Evolutionary conservation across 1,284 basidiomycete genomes (phyloP), one percentile per base, ranked within the genome.

Genomic region (Rugiboletus extremiorientalis): DNA sequence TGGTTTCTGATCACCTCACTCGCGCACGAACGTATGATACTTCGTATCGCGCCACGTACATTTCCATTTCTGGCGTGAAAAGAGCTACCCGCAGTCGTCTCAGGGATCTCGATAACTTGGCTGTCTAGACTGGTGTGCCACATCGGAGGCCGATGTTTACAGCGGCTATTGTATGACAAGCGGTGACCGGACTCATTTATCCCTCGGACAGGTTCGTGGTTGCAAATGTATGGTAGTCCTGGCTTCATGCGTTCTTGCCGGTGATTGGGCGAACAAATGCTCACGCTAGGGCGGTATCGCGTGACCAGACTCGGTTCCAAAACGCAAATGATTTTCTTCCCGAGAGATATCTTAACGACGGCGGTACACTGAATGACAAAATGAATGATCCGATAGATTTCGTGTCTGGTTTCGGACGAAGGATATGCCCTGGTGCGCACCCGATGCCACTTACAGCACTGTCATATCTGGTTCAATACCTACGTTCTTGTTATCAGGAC

Each of bases 351-450:
- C 37, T 70, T 12, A 23, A 25, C 10, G 50, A 47, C 5, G 33
- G 65, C 12, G 65, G 63, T 0, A 37, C 30, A n/a, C 12, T 67
- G 16, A 65, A 54, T 6, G 43, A 56, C 5, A 55, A n/a, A n/a
- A n/a, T n/a, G n/a, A n/a, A 60, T 5, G 37, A 65, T 43, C 64
- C 54, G 12, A 30, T 34, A 14, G 52, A 58, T 14, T 68, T 59
- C 12, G 10, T 33, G 14, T 70, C 68, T 34, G 59, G 65, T 2
- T 64, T 70, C 28, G 67, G 68, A 15, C 51, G 66, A 3, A n/a
- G 66, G 33, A 48, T 58, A 33, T 64, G 60, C n/a, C 36, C 47
- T 4, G 60, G 63, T 66, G 18, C 20, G 40, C 31, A 31, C 12
- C 31, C 8, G 30, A 31, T 31, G 31, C 12, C 8, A 31, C 31